Conservation (phyloP, 73 alveolate genomes). For the Paramecium primaurelia region DNA sequence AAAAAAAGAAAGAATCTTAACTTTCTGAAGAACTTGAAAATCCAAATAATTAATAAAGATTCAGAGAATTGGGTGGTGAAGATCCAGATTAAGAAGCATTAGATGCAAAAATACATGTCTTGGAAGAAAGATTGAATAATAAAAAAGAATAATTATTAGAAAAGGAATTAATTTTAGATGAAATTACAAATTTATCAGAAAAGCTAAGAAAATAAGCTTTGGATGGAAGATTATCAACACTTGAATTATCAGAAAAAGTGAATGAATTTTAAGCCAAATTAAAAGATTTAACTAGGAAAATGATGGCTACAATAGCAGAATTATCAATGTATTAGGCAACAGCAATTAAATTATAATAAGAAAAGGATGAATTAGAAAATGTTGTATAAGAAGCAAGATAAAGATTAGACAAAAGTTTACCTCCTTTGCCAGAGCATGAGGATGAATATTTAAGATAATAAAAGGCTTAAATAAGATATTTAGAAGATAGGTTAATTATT, state of each 20-base stretch:
- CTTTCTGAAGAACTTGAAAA: slow-evolving; percentile 90
- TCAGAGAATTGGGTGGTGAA: slow-evolving; percentile 94
- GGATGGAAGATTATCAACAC: slow-evolving; percentile 90
- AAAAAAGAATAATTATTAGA: slow-evolving; percentile 92
- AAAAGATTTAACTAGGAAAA: slow-evolving; percentile 88
- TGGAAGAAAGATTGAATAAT: slow-evolving; percentile 92
- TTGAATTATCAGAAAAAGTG: slow-evolving; percentile 92
- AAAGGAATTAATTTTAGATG: slow-evolving; percentile 94
- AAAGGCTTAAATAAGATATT: slow-evolving; percentile 69
- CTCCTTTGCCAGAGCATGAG: slow-evolving; percentile 93
- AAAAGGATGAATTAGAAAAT: slow-evolving; percentile 88
- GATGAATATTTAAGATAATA: slow-evolving; percentile 78
- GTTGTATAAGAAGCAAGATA: slow-evolving; percentile 72
- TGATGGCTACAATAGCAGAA: slow-evolving; percentile 97
- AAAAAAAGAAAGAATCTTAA: slow-evolving; percentile 55
- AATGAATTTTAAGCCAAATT: slow-evolving; percentile 92
- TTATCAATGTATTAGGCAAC: slow-evolving; percentile 95
- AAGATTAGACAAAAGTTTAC: slow-evolving; percentile 84
- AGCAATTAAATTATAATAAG: slow-evolving; percentile 86
- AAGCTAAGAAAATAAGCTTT: slow-evolving; percentile 92
- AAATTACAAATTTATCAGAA: slow-evolving; percentile 93
- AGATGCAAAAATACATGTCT: slow-evolving; percentile 91
- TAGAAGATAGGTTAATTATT: slow-evolving; percentile 71
- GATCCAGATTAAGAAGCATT: slow-evolving; percentile 96
- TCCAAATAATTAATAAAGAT: slow-evolving; percentile 88